These are phyloP conservation scores for Arabis hirsuta DNA, from an alignment of 345 rosid species.

Conservation along the genomic window DNA sequence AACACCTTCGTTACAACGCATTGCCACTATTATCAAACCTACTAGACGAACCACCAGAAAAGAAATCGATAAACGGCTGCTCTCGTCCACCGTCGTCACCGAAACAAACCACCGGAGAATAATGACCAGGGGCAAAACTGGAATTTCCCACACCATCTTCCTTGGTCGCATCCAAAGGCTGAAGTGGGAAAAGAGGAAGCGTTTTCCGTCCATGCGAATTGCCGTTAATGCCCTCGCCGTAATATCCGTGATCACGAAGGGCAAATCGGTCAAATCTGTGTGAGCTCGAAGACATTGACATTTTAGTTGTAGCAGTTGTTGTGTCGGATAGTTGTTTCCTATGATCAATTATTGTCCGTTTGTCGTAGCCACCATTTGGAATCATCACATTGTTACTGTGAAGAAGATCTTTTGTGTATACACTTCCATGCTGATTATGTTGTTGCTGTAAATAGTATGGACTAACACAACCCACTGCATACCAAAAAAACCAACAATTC, in stretches of 20 bases:
- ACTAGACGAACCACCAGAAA: slow-evolving; percentile 38
- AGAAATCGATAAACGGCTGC: slow-evolving; percentile 42
- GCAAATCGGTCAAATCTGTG: slow-evolving; percentile 37
- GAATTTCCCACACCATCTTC: slow-evolving; percentile 13
- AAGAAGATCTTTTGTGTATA: slow-evolving; percentile 28
- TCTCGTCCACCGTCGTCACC: slow-evolving; percentile 27
- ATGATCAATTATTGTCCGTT: slow-evolving; percentile 23
- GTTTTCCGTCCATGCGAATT: slow-evolving; percentile 33
- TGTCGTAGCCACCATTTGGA: slow-evolving; percentile 36
- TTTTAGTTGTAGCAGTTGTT: slow-evolving; percentile 10
- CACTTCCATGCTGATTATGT: slow-evolving; percentile 28
- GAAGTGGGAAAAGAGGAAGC: slow-evolving; percentile 44
- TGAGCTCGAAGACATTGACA: slow-evolving; percentile 37
- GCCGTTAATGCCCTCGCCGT: slow-evolving; percentile 32
- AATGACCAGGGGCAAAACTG: slow-evolving; percentile 21
- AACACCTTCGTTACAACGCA: slow-evolving; percentile 25
- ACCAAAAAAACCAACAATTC: neutral
- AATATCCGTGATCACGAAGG: slow-evolving; percentile 18
- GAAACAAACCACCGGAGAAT: slow-evolving; percentile 10
- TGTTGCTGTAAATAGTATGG: slow-evolving; percentile 41
- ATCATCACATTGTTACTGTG: slow-evolving; percentile 19
- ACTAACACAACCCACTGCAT: slow-evolving; percentile 43
- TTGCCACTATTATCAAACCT: slow-evolving; percentile 16
- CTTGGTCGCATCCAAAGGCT: slow-evolving; percentile 15
- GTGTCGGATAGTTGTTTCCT: slow-evolving; percentile 38